Evolutionary conservation across 1,139 yeast species (phyloP).

Genomic region (Lodderomyces metapsilosis): DNA sequence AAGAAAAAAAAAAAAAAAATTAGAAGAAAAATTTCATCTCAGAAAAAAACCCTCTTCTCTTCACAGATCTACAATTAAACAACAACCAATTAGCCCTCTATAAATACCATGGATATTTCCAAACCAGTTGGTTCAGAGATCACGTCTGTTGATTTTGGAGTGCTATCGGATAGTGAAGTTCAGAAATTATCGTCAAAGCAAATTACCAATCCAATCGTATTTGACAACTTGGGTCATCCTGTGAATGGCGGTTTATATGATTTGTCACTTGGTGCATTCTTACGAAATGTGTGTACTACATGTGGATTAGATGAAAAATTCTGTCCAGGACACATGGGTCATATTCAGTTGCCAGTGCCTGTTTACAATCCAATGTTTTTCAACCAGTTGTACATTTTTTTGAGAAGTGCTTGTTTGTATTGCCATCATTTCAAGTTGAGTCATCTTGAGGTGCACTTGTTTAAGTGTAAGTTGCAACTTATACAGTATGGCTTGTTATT

Average conservation of each 20-base stretch:
- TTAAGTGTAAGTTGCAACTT: constrained; percentile 72
- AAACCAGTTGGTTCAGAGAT: constrained; percentile 96
- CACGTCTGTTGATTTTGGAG: constrained; percentile 87
- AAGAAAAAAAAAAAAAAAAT: constrained; percentile 1
- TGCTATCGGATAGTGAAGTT: constrained; percentile 79
- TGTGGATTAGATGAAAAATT: constrained; percentile 94
- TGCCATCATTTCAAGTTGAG: constrained; percentile 83
- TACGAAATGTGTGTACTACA: constrained; percentile 85
- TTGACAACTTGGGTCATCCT: constrained; percentile 96
- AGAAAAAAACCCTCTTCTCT: not conserved
- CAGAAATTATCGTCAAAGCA: constrained; percentile 88
- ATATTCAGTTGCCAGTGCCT: constrained; percentile 92
- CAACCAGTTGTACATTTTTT: constrained; percentile 80
- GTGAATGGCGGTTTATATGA: constrained; percentile 92
- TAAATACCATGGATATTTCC: constrained; percentile 74
- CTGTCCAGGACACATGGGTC: constrained; percentile 99
- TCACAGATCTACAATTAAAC: not conserved
- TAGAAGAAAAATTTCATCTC: constrained; percentile 2
- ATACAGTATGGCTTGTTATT: constrained; percentile 86
- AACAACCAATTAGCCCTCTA: not conserved
- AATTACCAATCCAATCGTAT: constrained; percentile 90
- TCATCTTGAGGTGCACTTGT: constrained; percentile 68
- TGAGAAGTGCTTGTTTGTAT: constrained; percentile 84
- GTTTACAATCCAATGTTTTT: constrained; percentile 94
- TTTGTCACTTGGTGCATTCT: constrained; percentile 89